Percentiles rank a stretch among this genome's conserved stretches.
Conservation (phyloP, 345 rosid genomes). For the Clarkia xantiana region DNA sequence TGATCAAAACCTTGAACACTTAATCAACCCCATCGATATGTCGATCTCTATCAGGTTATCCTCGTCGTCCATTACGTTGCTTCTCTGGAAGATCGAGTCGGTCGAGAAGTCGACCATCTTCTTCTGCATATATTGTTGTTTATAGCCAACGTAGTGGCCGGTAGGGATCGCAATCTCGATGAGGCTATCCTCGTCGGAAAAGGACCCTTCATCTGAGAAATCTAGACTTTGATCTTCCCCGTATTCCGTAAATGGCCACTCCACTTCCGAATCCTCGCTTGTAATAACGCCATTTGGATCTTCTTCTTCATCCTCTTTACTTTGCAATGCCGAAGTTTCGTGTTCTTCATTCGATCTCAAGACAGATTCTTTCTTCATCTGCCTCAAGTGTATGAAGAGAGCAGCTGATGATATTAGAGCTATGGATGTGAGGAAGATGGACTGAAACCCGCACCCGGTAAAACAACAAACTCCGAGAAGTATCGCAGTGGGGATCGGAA, state of each 20-base stretch:
- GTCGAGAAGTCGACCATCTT: conserved; percentile 8
- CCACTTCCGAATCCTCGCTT: conserved; percentile 24
- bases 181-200: conserved; percentile 33
- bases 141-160: conserved; percentile 17
- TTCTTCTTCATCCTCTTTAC: not conserved
- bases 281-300: not conserved
- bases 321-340: not conserved
- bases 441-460: conserved; percentile 11
- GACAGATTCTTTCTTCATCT: not conserved
- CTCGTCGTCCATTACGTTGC: conserved; percentile 23
- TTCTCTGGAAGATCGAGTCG: conserved; percentile 11
- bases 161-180: conserved; percentile 32
- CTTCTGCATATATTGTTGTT: conserved; percentile 8
- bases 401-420: conserved; percentile 11
- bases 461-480: conserved; percentile 9
- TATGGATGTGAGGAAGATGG: conserved; percentile 12
- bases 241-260: conserved; percentile 4
- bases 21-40: conserved; percentile 30
- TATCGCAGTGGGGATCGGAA: conserved; percentile 5
- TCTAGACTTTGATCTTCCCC: conserved; percentile 12
- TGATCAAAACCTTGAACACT: conserved; percentile 25
- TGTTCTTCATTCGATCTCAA: not conserved
- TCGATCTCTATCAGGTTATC: conserved; percentile 39
- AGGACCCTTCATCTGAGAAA: conserved; percentile 21
- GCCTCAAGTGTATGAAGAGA: conserved; percentile 4